Percentiles rank a stretch among this genome's conserved stretches.
phyloP scores from a whole-genome alignment of 2,329 filamentous ascomycete genomes.

The Celoporthe dispersa region DNA sequence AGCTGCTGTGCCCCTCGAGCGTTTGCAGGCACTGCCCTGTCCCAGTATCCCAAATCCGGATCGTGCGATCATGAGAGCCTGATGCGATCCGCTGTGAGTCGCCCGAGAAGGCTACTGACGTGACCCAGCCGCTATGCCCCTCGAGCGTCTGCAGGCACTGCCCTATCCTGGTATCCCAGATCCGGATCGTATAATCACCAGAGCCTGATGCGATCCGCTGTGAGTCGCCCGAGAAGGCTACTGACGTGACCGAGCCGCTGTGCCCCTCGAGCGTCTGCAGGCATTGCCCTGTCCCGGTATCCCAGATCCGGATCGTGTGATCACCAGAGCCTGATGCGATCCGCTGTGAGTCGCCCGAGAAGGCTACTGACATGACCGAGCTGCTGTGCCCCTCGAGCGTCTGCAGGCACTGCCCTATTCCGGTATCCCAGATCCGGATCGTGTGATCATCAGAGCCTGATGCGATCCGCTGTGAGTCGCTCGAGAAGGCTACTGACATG shows the following conservation, averaged over 20 bases:
- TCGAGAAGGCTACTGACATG: too few relatives aligned
- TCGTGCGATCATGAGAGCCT: background rate
- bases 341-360: too few relatives aligned
- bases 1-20: conserved; percentile 3
- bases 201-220: background rate
- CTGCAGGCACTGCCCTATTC: too few relatives aligned
- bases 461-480: too few relatives aligned
- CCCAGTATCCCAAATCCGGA: conserved; percentile 15
- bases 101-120: conserved; percentile 13
- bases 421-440: too few relatives aligned
- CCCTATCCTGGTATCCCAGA: conserved; percentile 6
- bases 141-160: conserved; percentile 26
- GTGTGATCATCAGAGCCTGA: too few relatives aligned
- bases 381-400: too few relatives aligned
- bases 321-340: too few relatives aligned
- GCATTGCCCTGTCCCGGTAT: too few relatives aligned
- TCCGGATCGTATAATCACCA: background rate
- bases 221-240: conserved; percentile 23
- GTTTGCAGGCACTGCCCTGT: background rate
- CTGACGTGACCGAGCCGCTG: background rate
- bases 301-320: too few relatives aligned
- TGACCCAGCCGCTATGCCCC: conserved; percentile 7
- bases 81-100: conserved; percentile 13
- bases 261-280: too few relatives aligned
- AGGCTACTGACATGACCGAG: too few relatives aligned